Percentiles rank a stretch among this genome's conserved stretches.
These are phyloP conservation scores for Nothophytophthora sp. DNA, from an alignment of 352 stramenopile genomes.

Conservation along the genomic window DNA sequence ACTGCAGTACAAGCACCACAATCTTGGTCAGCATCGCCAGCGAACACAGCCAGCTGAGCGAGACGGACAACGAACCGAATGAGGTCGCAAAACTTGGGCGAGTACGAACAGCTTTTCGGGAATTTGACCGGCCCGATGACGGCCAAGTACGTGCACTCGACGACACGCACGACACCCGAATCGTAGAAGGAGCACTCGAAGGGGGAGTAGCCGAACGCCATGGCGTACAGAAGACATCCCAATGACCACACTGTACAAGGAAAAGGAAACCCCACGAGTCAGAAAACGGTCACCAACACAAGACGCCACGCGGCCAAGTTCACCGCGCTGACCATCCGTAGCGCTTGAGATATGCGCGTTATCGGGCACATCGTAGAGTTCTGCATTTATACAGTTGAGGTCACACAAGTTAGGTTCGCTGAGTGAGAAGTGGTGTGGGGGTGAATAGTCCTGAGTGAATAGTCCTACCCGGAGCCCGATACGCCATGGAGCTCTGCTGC, in stretches of 20 bases:
- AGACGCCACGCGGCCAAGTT: background rate
- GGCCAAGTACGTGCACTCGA: constrained; percentile 86
- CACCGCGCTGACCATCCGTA: constrained; percentile 58
- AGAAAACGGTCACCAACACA: too few relatives aligned
- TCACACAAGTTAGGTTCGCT: too few relatives aligned
- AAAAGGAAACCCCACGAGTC: background rate
- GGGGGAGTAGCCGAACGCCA: constrained; percentile 89
- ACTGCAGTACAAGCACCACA: constrained; percentile 26
- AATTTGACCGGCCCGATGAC: constrained; percentile 88
- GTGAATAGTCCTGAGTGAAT: background rate
- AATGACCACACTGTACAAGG: constrained; percentile 82
- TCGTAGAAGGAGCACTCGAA: constrained; percentile 89
- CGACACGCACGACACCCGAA: constrained; percentile 58
- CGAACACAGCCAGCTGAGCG: background rate
- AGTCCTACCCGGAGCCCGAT: constrained; percentile 75
- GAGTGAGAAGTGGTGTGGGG: too few relatives aligned
- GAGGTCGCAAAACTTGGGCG: constrained; percentile 63
- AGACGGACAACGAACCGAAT: constrained; percentile 45
- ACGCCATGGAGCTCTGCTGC: constrained; percentile 86
- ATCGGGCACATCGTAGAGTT: constrained; percentile 88
- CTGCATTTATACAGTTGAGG: constrained; percentile 19
- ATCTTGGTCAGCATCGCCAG: constrained; percentile 2
- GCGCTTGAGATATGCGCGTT: constrained; percentile 64
- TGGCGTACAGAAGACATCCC: constrained; percentile 87
- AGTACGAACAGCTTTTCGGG: constrained; percentile 59